phyloP scores from a whole-genome alignment of 768 basidiomycete genomes.

The Lentinus brumalis region DNA sequence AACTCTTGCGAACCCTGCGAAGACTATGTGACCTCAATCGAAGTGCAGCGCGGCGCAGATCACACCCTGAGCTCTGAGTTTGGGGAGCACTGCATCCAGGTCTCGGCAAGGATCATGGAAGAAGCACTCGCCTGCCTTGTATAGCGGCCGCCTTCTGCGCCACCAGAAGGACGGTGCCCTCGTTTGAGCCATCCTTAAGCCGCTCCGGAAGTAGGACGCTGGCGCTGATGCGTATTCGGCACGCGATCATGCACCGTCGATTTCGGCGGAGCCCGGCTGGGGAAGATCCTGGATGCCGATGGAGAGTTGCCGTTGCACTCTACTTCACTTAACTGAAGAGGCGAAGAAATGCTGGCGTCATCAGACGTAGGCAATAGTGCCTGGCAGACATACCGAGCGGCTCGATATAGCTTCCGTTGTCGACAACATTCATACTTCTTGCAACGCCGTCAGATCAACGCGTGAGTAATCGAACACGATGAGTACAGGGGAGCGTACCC shows the following conservation, averaged over 20 bases:
- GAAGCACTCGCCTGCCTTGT: background rate
- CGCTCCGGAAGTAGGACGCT: background rate
- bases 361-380: too few relatives aligned
- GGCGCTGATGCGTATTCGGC: background rate
- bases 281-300: background rate
- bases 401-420: too few relatives aligned
- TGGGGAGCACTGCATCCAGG: background rate
- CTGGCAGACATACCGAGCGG: too few relatives aligned
- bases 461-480: background rate
- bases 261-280: background rate
- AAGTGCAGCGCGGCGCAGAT: background rate
- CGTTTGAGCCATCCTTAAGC: background rate
- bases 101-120: background rate
- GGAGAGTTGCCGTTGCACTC: background rate
- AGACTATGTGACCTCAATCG: background rate
- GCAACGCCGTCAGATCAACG: background rate
- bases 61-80: background rate
- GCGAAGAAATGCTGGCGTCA: too few relatives aligned
- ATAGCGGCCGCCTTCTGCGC: background rate
- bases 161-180: background rate
- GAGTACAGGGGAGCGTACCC: background rate
- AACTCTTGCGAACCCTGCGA: background rate
- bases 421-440: too few relatives aligned
- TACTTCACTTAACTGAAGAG: too few relatives aligned
- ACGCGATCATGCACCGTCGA: background rate